Base-by-base conservation (phyloP, 2,329 filamentous ascomycete genomes). In the Paraconiothyrium sp. region DNA sequence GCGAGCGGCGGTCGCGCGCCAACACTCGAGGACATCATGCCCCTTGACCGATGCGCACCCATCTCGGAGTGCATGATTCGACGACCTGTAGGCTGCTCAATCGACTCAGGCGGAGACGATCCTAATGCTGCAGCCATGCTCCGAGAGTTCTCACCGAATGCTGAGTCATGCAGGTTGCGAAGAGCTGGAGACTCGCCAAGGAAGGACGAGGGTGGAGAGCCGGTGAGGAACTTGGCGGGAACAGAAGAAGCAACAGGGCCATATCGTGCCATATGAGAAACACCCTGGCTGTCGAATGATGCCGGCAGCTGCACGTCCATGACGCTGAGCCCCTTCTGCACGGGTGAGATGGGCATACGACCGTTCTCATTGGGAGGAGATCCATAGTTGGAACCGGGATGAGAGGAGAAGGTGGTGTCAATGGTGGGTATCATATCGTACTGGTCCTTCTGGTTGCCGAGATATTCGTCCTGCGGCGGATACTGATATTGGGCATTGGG, bases 281-380 rank as follows among this genome's bases (percentile, higher is more conserved):
- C 92, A 54, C 94, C 94, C 73, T 97, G 95, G 71, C 93, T 97
- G 79, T 98, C 95, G 77, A 98, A 97, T 0, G 94, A 98, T 9
- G 94, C 92, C 1, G 95, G 95, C 9, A 98, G 86, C 16, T 93
- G 93, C 2, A 93, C 95, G 80, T 98, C 94, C 65, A 97, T 86
- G 14, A 96, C 92, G n/a, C 92, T 95, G n/a, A 97, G 90, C 57
- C 88, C 88, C 69, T 84, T 85, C 55, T 88, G 87, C 54, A 86
- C 86, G 0, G 94, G 93, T 14, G 94, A 97, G 56, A 95, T 86
- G 27, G 91, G 91, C 43, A 94, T 84, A n/a, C 91, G 88, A 61
- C 71, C 66, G 62, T 69, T 68, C 37, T 90, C 87, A 69, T 93
- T 92, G 55, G 90, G 88, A 9, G 94, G 94, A 14, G 94, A 97